phyloP scores from a whole-genome alignment of 1,139 yeast species.

The Debaryomycetaceae sp. region DNA sequence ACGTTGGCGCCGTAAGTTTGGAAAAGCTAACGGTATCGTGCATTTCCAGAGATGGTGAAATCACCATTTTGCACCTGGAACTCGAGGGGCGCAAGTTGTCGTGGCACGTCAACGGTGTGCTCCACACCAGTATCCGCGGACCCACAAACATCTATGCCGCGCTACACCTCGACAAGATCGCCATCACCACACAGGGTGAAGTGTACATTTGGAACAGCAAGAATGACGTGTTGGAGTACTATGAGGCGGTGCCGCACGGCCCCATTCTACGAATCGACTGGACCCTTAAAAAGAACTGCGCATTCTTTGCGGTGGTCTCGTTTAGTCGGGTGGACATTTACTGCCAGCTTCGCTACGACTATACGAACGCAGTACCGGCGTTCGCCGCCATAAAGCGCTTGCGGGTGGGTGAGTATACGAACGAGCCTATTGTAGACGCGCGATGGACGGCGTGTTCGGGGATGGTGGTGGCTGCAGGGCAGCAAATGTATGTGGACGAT shows the following conservation, averaged over 20 bases:
- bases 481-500: constrained; percentile 77
- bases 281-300: constrained; percentile 53
- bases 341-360: constrained; percentile 80
- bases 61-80: no score
- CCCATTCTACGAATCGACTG: constrained; percentile 59
- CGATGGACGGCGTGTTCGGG: constrained; percentile 75
- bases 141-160: constrained; percentile 60
- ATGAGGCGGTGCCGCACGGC: constrained; percentile 30
- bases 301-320: constrained; percentile 75
- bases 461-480: constrained; percentile 79
- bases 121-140: constrained; percentile 46
- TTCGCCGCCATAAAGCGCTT: constrained; percentile 68
- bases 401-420: constrained; percentile 59
- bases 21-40: no score
- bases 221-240: constrained; percentile 58
- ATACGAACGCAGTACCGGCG: constrained; percentile 69
- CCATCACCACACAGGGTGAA: constrained; percentile 60
- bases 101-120: constrained; percentile 42
- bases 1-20: no score
- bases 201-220: constrained; percentile 71
- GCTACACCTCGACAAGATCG: constrained; percentile 53
- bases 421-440: constrained; percentile 80
- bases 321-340: constrained; percentile 49
- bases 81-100: constrained; percentile 1
- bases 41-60: no score